Evolutionary conservation across 257 asterid species (phyloP), one percentile per base, ranked within the genome.

Genomic region (Nemophila menziesii): DNA sequence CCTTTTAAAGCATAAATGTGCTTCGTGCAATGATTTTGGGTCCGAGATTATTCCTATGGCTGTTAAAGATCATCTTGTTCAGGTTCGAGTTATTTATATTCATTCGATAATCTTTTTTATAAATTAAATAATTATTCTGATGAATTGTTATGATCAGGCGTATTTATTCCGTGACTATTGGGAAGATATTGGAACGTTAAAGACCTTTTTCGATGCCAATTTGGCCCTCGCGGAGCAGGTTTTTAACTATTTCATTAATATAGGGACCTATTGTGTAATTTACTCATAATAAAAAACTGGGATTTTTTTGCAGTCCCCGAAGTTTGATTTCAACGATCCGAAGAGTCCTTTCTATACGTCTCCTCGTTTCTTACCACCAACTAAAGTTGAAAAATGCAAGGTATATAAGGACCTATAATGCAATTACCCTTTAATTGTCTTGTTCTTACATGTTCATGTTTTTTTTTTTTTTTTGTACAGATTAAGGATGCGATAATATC

Each of bases 31-130:
- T 52, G 99, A 90, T 60, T 90, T 90, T 52, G 96, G 99, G 37
- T 90, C 96, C 20, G 99, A 90, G 70, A 90, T 85, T 57, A 81
- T 90, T 39, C 99, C 96, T 65, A 68, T 83, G 9, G 96, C 96
- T 11, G 96, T 90, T 44, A 62, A 67, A 52, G 85, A 81, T 62
- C 82, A 74, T 58, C 77, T 81, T 51, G 94, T 90, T 64, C 99
- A 85, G 86, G 98, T 80, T 38, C 55, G 60, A 36, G 21, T 37
- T 18, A 29, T 2, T n/a, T n/a, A n/a, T n/a, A n/a, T n/a, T n/a
- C n/a, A 29, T 29, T 29, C 12, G 3, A 29, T 29, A 1, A 2
- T 7, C 36, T 29, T 29, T 29, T 29, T 2, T 5, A 7, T 13
- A 29, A 29, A 29, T 29, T 7, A 5, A 29, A 29, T 29, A 29